Conservation (phyloP, 1,284 basidiomycete genomes). For the Fomitopsis schrenkii region DNA sequence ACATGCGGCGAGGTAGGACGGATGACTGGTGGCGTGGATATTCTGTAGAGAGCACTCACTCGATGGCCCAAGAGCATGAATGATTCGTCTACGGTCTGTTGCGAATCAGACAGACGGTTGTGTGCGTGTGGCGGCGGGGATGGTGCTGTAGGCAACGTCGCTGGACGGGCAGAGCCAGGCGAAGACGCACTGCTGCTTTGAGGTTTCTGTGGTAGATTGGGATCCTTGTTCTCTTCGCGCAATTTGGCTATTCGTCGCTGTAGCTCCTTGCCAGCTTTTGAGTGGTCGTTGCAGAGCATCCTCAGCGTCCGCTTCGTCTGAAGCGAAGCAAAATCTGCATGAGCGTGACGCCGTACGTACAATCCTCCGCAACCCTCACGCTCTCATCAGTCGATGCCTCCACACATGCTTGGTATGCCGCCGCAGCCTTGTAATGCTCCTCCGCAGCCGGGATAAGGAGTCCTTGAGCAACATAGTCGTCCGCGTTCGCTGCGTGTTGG, state of each 20-base stretch:
- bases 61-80: conserved; percentile 80
- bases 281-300: conserved; percentile 70
- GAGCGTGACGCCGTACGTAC: conserved; percentile 1
- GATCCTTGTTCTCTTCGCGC: conserved; percentile 70
- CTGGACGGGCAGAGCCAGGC: conserved; percentile 13
- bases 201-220: conserved; percentile 42
- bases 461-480: conserved; percentile 60
- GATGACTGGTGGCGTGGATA: not conserved
- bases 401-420: conserved; percentile 65
- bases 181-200: conserved; percentile 16
- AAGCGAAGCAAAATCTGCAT: conserved; percentile 5
- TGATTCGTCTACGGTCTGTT: conserved; percentile 74
- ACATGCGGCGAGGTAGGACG: no score
- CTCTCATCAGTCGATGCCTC: conserved; percentile 68
- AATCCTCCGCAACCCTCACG: conserved; percentile 37
- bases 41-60: conserved; percentile 29
- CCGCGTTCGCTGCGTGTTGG: conserved; percentile 75
- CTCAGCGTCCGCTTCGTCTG: conserved; percentile 73
- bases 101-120: conserved; percentile 58
- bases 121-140: conserved; percentile 41
- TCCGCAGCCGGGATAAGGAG: conserved; percentile 66
- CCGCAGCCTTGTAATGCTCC: conserved; percentile 62
- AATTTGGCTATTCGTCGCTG: conserved; percentile 66
- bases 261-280: conserved; percentile 63
- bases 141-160: conserved; percentile 24